Conservation (phyloP, 768 basidiomycete species). For the Tubosaeta sp. region DNA sequence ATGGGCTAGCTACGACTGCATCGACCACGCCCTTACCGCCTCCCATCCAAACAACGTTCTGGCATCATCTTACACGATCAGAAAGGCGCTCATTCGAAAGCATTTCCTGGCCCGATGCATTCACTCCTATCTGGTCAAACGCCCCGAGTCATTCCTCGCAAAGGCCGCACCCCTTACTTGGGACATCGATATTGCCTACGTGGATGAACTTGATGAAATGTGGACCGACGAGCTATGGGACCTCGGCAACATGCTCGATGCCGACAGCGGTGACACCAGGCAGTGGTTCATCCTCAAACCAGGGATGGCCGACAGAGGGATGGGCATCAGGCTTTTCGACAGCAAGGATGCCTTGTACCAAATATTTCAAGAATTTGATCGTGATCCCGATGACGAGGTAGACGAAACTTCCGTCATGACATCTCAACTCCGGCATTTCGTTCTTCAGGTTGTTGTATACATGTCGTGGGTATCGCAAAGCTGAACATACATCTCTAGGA, state of each 20-base stretch:
- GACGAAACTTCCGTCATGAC: slow-evolving; percentile 57
- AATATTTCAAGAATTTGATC: slow-evolving; percentile 83
- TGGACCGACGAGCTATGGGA: slow-evolving; percentile 94
- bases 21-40: slow-evolving; percentile 73
- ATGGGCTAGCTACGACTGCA: slow-evolving; percentile 86
- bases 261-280: slow-evolving; percentile 16
- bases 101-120: slow-evolving; percentile 82
- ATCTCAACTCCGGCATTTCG: slow-evolving; percentile 91
- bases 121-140: slow-evolving; percentile 68
- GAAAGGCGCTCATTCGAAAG: slow-evolving; percentile 93
- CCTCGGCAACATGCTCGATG: slow-evolving; percentile 58
- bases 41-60: slow-evolving; percentile 47
- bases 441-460: slow-evolving; percentile 63
- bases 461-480: slow-evolving; percentile 1
- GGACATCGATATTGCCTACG: slow-evolving; percentile 81
- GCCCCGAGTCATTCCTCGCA: slow-evolving; percentile 52
- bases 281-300: slow-evolving; percentile 97
- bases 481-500: slow-evolving; percentile 49
- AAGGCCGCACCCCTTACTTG: slow-evolving; percentile 68
- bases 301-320: slow-evolving; percentile 94
- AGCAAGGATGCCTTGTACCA: slow-evolving; percentile 62
- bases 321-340: slow-evolving; percentile 89
- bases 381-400: slow-evolving; percentile 46
- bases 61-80: slow-evolving; percentile 81
- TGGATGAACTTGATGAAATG: slow-evolving; percentile 92